Conservation (phyloP, 1,284 basidiomycete species). For the Puccinia novopanici region DNA sequence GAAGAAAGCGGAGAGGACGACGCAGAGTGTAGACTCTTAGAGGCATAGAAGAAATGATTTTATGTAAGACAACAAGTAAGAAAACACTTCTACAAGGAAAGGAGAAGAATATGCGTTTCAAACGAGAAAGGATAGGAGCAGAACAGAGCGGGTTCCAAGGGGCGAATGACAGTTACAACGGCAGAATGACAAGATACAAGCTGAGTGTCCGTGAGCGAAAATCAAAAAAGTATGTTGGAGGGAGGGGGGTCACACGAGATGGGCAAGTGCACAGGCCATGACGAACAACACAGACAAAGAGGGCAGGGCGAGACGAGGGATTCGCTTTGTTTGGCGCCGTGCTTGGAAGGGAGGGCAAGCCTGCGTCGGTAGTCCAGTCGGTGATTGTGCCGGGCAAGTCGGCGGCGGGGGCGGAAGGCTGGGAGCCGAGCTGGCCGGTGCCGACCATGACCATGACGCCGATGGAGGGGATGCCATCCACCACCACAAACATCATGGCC, state of each 20-base stretch:
- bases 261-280: neutral
- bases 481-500: conserved; percentile 74
- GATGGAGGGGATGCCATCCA: conserved; percentile 79
- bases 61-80: too few species aligned
- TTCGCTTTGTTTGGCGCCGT: conserved; percentile 5
- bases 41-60: too few species aligned
- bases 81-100: neutral
- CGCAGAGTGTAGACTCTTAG: too few species aligned
- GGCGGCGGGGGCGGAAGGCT: conserved; percentile 62
- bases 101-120: neutral
- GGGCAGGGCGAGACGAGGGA: neutral
- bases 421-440: conserved; percentile 72
- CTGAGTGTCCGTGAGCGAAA: neutral
- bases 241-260: neutral
- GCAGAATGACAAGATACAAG: neutral
- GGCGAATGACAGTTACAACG: neutral
- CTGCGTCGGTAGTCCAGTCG: neutral
- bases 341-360: neutral
- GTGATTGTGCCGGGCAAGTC: conserved; percentile 31
- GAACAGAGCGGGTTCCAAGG: neutral
- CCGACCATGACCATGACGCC: conserved; percentile 76
- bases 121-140: neutral
- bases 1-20: too few species aligned
- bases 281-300: neutral
- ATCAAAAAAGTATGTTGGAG: neutral